These are phyloP conservation scores for Epichloe sibirici DNA, from an alignment of 2,329 filamentous ascomycete genomes.

Conservation along the genomic window DNA sequence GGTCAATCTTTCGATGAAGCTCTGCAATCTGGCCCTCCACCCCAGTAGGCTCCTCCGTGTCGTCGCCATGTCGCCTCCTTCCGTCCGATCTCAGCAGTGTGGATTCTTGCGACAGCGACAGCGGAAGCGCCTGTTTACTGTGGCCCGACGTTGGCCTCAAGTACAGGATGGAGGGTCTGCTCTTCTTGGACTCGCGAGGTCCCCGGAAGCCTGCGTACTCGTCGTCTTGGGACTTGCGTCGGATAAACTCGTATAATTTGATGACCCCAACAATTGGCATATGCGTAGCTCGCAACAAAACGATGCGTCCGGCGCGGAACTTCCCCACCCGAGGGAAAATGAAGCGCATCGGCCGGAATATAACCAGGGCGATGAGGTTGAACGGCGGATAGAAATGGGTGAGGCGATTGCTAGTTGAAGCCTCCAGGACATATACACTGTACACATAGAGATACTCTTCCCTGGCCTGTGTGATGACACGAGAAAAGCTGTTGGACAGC, in stretches of 20 bases:
- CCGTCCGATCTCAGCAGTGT: constrained; percentile 7
- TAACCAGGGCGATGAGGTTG: constrained; percentile 60
- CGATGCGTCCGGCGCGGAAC: constrained; percentile 49
- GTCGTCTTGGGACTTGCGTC: constrained; percentile 25
- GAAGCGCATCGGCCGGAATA: constrained; percentile 61
- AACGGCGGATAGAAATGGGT: constrained; percentile 61
- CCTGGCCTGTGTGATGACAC: constrained; percentile 48
- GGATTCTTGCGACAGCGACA: constrained; percentile 9
- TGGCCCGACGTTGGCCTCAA: constrained; percentile 9
- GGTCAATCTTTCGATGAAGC: constrained; percentile 45
- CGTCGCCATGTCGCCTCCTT: constrained; percentile 13
- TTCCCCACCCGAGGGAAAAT: constrained; percentile 50
- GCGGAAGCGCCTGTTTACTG: constrained; percentile 4
- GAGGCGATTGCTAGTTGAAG: constrained; percentile 54
- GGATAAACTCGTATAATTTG: constrained; percentile 49
- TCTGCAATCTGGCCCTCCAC: constrained; percentile 42
- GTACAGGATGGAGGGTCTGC: constrained; percentile 11
- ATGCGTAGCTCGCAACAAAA: constrained; percentile 51
- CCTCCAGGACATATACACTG: constrained; percentile 51
- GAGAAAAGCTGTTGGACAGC: constrained; percentile 61
- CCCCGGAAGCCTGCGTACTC: constrained; percentile 39
- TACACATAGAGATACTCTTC: constrained; percentile 76
- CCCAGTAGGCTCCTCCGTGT: constrained; percentile 27
- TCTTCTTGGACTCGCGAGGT: constrained; percentile 20
- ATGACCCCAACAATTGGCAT: constrained; percentile 59